Conservation (phyloP, 1,139 yeast genomes). For the Yamadazyma membranifaciens region DNA sequence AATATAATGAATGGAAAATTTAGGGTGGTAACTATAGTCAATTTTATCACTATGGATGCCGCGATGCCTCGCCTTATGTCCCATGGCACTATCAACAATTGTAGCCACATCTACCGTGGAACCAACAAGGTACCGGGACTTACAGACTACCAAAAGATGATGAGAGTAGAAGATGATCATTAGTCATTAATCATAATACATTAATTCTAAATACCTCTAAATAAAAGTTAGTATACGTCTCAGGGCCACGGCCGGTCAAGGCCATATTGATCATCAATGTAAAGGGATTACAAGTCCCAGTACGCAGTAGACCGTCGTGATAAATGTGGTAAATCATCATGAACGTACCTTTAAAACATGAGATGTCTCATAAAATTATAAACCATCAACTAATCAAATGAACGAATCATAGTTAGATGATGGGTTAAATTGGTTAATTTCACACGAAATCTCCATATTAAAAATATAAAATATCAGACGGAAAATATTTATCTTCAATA, state of each 20-base stretch:
- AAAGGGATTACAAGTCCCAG: constrained; percentile 66
- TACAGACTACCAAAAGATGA: no score
- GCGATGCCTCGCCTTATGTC: neutral
- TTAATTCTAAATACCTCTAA: no score
- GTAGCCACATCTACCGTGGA: neutral
- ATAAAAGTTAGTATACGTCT: constrained; percentile 2
- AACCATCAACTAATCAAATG: no score
- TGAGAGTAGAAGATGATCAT: no score
- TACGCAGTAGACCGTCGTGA: constrained; percentile 99
- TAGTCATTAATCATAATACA: neutral
- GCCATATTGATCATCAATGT: constrained; percentile 93
- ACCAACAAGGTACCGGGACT: no score
- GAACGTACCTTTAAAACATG: constrained; percentile 36
- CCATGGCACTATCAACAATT: neutral
- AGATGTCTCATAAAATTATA: no score
- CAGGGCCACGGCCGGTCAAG: constrained; percentile 99
- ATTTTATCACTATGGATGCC: no score
- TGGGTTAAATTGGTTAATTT: no score
- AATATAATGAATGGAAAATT: no score
- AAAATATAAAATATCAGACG: constrained; percentile 53
- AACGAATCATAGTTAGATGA: no score
- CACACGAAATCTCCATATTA: constrained; percentile 12
- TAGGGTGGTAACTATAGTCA: no score
- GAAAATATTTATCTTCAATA: constrained; percentile 55
- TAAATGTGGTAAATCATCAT: constrained; percentile 87